phyloP scores from a whole-genome alignment of 2,329 filamentous ascomycete genomes.

The Penicillium sp. region DNA sequence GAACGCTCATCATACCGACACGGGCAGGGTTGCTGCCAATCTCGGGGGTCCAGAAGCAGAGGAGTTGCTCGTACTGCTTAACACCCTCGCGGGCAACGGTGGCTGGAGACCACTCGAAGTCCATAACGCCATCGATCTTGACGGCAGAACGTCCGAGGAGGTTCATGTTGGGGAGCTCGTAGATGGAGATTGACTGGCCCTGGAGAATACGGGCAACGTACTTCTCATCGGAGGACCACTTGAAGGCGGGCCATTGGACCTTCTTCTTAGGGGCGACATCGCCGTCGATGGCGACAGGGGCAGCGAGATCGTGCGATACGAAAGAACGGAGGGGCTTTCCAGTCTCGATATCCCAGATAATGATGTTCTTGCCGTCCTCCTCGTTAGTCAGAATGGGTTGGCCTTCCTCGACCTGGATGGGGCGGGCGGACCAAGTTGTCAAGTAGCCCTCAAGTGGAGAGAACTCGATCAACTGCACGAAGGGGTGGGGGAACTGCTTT shows the following conservation, averaged over 20 bases:
- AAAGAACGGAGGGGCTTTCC: constrained; percentile 90
- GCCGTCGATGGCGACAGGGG: constrained; percentile 58
- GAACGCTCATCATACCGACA: constrained; percentile 94
- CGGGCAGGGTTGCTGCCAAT: constrained; percentile 97
- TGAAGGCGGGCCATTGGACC: constrained; percentile 97
- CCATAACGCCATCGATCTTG: constrained; percentile 94
- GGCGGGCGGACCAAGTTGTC: constrained; percentile 93
- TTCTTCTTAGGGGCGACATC: constrained; percentile 79
- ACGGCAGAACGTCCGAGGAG: constrained; percentile 86
- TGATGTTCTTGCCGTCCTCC: constrained; percentile 98
- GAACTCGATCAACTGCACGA: constrained; percentile 94
- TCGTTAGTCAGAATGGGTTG: constrained; percentile 83
- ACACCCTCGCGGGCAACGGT: constrained; percentile 78
- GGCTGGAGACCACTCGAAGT: constrained; percentile 96
- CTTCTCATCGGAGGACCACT: constrained; percentile 97
- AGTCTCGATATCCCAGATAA: constrained; percentile 95
- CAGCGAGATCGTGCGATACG: constrained; percentile 74
- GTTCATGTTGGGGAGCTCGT: constrained; percentile 86
- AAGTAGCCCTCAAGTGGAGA: constrained; percentile 91
- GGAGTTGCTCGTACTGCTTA: constrained; percentile 91
- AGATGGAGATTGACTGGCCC: constrained; percentile 85
- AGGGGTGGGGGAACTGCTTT: constrained; percentile 91
- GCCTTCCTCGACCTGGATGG: constrained; percentile 87
- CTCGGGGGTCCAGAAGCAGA: constrained; percentile 99
- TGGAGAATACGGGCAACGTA: constrained; percentile 92